These are phyloP conservation scores for Apiospora arundinis DNA, from an alignment of 2,329 filamentous ascomycete genomes.

Conservation along the genomic window DNA sequence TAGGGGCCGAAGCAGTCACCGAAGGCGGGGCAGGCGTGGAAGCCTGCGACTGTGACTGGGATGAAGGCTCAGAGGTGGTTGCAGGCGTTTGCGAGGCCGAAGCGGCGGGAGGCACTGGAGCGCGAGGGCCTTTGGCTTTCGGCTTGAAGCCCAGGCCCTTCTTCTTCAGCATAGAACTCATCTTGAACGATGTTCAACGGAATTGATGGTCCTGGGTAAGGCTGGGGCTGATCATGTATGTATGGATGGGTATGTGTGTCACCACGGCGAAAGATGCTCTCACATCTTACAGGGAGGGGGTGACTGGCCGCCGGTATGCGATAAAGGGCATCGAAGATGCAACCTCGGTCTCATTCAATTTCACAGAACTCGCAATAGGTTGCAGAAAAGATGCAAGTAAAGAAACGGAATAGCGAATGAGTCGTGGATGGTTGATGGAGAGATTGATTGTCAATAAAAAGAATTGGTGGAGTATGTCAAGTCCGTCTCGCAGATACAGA, in stretches of 20 bases:
- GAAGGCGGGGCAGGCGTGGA: constrained; percentile 30
- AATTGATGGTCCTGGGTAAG: not conserved
- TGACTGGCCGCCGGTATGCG: not conserved
- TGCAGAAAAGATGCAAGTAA: not conserved
- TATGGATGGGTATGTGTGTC: not conserved
- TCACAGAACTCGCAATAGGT: not conserved
- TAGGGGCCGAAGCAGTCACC: not conserved
- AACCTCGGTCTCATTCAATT: not conserved
- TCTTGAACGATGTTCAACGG: constrained; percentile 44
- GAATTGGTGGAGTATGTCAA: constrained; percentile 10
- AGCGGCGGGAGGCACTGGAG: constrained; percentile 51
- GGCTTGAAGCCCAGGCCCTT: constrained; percentile 71
- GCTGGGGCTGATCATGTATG: not conserved
- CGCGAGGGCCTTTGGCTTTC: constrained; percentile 66
- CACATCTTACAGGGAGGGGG: not conserved
- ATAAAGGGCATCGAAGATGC: not conserved
- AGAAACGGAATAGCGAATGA: not conserved
- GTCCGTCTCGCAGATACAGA: not conserved
- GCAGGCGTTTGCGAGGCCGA: constrained; percentile 38
- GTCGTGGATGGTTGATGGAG: not conserved
- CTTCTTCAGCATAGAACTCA: constrained; percentile 75
- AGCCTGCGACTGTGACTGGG: constrained; percentile 31
- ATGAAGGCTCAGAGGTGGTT: constrained; percentile 30
- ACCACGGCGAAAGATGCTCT: not conserved
- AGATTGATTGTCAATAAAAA: not conserved